A percentile compares a stretch with the other conserved stretches of the same genome.
Evolutionary conservation across 495 filamentous ascomycete species (phyloP).

Genomic region (Oidiodendron maius): DNA sequence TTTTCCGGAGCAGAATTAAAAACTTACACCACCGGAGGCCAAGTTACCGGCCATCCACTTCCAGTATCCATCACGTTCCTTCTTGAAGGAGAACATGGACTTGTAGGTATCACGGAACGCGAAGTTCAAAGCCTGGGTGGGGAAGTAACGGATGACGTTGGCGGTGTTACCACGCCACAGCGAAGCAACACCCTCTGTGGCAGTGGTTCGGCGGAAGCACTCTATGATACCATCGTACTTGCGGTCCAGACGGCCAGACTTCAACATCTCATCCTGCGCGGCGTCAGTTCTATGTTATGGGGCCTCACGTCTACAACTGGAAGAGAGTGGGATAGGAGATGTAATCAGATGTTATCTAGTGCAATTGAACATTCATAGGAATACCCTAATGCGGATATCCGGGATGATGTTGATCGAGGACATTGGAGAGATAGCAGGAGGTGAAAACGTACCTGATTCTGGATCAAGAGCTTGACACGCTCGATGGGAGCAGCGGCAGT

Average conservation of each 20-base stretch:
- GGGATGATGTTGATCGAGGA: constrained; percentile 2
- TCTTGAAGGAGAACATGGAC: constrained; percentile 99
- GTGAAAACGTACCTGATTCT: constrained; percentile 84
- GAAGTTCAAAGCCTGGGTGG: constrained; percentile 99
- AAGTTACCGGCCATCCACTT: constrained; percentile 99
- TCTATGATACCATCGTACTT: constrained; percentile 92
- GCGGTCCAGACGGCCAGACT: constrained; percentile 94
- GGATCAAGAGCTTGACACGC: constrained; percentile 99
- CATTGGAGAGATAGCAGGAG: not conserved
- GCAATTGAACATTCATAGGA: not conserved
- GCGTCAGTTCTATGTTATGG: too few relatives aligned
- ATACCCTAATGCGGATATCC: constrained; percentile 13
- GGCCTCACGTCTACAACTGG: too few relatives aligned
- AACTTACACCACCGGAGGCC: constrained; percentile 97
- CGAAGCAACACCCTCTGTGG: constrained; percentile 75
- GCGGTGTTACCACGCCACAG: constrained; percentile 99
- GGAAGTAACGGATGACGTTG: constrained; percentile 99
- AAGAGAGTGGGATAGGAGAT: constrained; percentile 2
- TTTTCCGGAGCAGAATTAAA: too few relatives aligned
- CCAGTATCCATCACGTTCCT: constrained; percentile 94
- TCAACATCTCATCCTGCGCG: constrained; percentile 97
- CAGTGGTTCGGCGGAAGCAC: constrained; percentile 87
- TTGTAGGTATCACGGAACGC: constrained; percentile 99
- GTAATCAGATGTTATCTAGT: constrained; percentile 6
- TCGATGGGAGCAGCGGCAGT: constrained; percentile 99